phyloP scores from a whole-genome alignment of 495 filamentous ascomycete species.

The Neurospora hispaniola region DNA sequence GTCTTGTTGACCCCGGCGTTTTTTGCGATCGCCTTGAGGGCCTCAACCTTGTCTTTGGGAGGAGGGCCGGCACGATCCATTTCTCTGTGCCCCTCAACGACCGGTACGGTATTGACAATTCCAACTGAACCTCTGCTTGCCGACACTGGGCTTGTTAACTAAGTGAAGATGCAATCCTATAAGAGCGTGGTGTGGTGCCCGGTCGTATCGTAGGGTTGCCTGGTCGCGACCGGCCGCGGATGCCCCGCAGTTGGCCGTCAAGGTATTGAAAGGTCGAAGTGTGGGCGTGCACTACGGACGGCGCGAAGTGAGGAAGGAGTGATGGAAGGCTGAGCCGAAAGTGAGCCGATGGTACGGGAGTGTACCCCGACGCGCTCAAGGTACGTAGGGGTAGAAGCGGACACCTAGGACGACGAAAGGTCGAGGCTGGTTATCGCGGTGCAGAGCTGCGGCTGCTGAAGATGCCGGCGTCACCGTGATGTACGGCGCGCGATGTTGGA shows the following conservation, averaged over 20 bases:
- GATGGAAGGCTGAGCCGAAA: background rate
- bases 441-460: background rate
- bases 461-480: background rate
- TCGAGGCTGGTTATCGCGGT: background rate
- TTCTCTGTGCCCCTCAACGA: background rate
- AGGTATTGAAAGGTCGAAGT: background rate
- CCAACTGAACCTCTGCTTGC: background rate
- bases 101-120: background rate
- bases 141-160: background rate
- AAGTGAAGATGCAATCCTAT: background rate
- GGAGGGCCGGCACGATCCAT: background rate
- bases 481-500: background rate
- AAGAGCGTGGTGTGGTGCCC: background rate
- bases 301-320: background rate
- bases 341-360: background rate
- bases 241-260: background rate
- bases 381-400: background rate
- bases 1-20: conserved; percentile 45
- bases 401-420: background rate
- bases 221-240: background rate
- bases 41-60: conserved; percentile 28
- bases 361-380: background rate
- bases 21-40: conserved; percentile 22
- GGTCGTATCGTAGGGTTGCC: background rate
- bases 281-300: background rate